These are phyloP conservation scores for Parastagonospora nodorum DNA, from an alignment of 2,329 filamentous ascomycete species.

Conservation along the genomic window DNA sequence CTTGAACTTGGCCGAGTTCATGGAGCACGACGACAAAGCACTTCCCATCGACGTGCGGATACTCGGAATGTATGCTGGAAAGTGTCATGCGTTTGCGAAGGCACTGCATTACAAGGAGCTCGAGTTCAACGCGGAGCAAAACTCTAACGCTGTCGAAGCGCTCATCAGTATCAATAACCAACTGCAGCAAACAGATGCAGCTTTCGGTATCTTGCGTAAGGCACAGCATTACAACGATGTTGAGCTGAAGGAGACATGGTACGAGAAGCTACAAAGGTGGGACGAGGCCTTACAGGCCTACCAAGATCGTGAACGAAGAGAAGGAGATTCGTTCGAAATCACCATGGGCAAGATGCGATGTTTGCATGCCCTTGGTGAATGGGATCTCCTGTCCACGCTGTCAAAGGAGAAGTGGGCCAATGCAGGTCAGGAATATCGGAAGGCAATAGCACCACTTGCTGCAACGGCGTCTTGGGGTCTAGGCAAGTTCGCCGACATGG, in stretches of 20 bases:
- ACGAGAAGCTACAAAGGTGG: constrained; percentile 97
- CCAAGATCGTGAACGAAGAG: constrained; percentile 79
- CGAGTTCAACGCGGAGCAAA: constrained; percentile 97
- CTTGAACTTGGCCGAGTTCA: constrained; percentile 96
- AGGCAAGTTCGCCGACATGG: constrained; percentile 97
- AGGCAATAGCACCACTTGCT: constrained; percentile 88
- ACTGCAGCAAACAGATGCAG: constrained; percentile 96
- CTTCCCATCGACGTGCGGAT: constrained; percentile 96
- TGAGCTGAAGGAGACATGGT: constrained; percentile 96
- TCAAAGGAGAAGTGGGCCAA: constrained; percentile 94
- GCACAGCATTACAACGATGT: constrained; percentile 96
- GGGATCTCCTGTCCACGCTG: constrained; percentile 87
- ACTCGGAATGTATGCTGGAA: constrained; percentile 89
- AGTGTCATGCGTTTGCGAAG: constrained; percentile 97
- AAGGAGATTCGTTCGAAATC: constrained; percentile 80
- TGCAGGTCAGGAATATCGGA: constrained; percentile 83
- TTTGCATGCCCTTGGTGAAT: constrained; percentile 94
- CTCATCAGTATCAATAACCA: constrained; percentile 99
- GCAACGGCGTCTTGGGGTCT: constrained; percentile 96
- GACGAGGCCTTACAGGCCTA: constrained; percentile 95
- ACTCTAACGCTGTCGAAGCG: constrained; percentile 91
- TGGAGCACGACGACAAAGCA: constrained; percentile 99
- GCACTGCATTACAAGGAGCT: constrained; percentile 98
- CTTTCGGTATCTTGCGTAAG: constrained; percentile 95
- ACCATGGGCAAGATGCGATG: constrained; percentile 99